Conservation (phyloP, 129 eudicot species). For the Apium graveolens region DNA sequence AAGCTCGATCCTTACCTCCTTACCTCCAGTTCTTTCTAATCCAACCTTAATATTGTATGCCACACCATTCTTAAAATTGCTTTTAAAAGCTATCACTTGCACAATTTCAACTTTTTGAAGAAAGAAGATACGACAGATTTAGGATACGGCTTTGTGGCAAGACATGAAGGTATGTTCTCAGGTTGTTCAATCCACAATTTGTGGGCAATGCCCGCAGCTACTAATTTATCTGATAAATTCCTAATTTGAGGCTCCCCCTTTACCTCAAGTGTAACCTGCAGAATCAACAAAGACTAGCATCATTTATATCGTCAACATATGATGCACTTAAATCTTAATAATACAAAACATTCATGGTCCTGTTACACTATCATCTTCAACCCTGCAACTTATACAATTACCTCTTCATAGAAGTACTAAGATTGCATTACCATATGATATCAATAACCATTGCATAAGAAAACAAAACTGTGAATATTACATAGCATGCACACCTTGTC, state of each 20-base stretch:
- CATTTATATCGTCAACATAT: neutral
- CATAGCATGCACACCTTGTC: neutral
- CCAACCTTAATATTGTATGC: neutral
- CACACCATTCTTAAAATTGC: neutral
- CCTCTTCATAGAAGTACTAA: neutral
- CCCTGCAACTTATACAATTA: neutral
- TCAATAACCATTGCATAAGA: neutral
- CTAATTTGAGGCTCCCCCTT: conserved; percentile 6
- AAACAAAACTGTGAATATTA: neutral
- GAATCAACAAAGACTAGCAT: neutral
- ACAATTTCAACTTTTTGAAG: conserved; percentile 72
- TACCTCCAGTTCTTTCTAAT: neutral
- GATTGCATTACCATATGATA: neutral
- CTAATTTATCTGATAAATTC: conserved; percentile 48
- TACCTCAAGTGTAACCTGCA: conserved; percentile 13
- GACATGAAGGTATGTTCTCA: conserved; percentile 79
- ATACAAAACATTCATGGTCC: neutral
- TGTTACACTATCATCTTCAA: neutral
- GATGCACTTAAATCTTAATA: neutral
- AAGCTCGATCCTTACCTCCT: neutral
- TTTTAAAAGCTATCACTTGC: neutral
- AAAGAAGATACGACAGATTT: conserved; percentile 64
- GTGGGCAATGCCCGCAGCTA: conserved; percentile 57
- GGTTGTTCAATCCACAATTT: conserved; percentile 96
- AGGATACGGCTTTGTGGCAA: conserved; percentile 89